A percentile compares a stretch with the other conserved stretches of the same genome.
Evolutionary conservation across 345 rosid genomes (phyloP).

Genomic region (Lumnitzera littorea): DNA sequence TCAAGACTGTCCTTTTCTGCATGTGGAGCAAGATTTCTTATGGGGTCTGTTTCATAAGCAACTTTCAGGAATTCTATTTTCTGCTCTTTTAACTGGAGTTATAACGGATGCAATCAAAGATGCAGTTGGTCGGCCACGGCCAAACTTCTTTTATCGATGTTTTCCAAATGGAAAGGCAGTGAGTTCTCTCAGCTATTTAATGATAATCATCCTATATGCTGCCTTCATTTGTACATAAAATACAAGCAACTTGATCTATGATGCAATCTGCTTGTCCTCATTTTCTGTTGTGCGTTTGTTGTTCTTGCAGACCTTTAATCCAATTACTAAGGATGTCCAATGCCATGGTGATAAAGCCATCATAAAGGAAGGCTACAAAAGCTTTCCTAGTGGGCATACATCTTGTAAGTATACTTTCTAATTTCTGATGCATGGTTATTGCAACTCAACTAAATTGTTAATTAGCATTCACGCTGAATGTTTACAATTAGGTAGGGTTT

Average conservation of each 20-base stretch:
- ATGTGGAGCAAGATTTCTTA: not conserved
- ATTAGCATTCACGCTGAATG: no score
- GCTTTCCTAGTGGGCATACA: constrained; percentile 69
- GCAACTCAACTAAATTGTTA: not conserved
- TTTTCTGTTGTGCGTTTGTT: not conserved
- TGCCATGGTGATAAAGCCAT: constrained; percentile 35
- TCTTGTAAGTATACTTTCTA: constrained; percentile 28
- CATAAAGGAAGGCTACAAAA: constrained; percentile 67
- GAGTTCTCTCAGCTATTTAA: not conserved
- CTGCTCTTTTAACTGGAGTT: constrained; percentile 47
- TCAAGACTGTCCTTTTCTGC: not conserved
- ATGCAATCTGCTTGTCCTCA: not conserved
- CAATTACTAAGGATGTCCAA: constrained; percentile 28
- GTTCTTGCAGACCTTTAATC: constrained; percentile 32
- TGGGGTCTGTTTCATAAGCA: not conserved
- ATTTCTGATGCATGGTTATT: not conserved
- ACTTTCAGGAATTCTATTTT: constrained; percentile 37
- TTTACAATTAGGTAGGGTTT: no score
- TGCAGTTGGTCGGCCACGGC: constrained; percentile 59
- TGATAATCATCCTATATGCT: not conserved
- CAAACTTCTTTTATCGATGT: constrained; percentile 61
- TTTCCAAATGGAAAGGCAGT: constrained; percentile 54
- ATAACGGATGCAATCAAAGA: constrained; percentile 57
- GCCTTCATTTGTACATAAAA: not conserved
- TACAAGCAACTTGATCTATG: not conserved